Evolutionary conservation across 2,329 filamentous ascomycete species (phyloP), one percentile per base, ranked within the genome.

Genomic region (Sporothrix dimorphospora): DNA sequence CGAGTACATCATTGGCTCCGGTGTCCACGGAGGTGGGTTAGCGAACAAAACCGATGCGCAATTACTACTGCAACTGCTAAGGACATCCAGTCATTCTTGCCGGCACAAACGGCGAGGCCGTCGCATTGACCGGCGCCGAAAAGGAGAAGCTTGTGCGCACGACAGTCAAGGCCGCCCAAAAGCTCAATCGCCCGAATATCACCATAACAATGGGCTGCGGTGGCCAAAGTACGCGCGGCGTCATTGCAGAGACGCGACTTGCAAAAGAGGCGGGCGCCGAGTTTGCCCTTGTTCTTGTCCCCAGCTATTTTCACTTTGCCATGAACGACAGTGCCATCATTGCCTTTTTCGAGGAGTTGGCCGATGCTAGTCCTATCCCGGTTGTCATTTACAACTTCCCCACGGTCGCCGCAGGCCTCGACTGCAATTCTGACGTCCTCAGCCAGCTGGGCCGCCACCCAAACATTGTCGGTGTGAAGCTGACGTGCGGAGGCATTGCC

Each of bases 361-460:
- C 91, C 1, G 83, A 85, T 68, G 85, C 84, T 1, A 88, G 85
- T 21, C 85, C 87, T 0, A 78, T 93, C 1, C 90, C 91, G 0
- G 82, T 93, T 34, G 80, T 93, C 55, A 89, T 93, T 72, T 93
- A 93, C 83, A 93, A 93, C 80, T 93, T 90, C 82, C 91, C 91
- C 1, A 89, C 84, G 5, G 90, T 91, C 3, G 89, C 86, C 27
- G 86, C 89, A 11, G 91, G 91, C 5, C 82, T 92, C 8, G 91
- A 93, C 76, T 83, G 93, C 59, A 88, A 89, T 77, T 91, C 89
- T 0, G 90, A 92, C 74, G 86, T 88, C 76, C 89, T 93, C 74
- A 82, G 86, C 2, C 81, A 82, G 0, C 82, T 92, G 4, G 85
- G 86, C 14, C 80, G 84, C 72, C 88, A 91, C 78, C 81, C 84